Base-by-base conservation (phyloP, 2,329 filamentous ascomycete genomes). In the Gnomoniopsis sp. region DNA sequence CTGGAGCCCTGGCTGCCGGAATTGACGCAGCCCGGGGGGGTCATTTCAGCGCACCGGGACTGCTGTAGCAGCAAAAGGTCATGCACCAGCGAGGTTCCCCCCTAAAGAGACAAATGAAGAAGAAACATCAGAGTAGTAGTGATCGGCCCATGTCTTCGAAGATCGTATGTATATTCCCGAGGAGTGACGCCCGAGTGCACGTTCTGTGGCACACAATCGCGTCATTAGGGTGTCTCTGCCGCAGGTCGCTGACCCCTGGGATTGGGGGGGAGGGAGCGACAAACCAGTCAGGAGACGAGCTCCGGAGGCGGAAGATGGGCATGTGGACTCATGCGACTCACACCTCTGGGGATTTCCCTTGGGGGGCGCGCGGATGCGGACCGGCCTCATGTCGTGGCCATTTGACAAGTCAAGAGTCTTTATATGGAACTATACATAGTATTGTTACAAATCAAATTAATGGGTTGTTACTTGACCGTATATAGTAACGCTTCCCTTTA, bases 381-480 rank as follows among this genome's bases (percentile, higher is more conserved):
- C 50, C 58, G 53, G 38, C 55, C 49, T 53, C 46, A 38, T 48
- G 12, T 34, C 47, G 12, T 54, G 58, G 55, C 38, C 58, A 60
- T 55, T 58, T 58, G 58, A 60, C 58, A 60, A 36, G 61, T 71
- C 63, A 66, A 66, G 65, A 72, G 70, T 68, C 65, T 60, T 55
- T 72, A 66, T 71, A 71, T 65, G 66, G 68, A 58, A 73, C 66
- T 64, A 67, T 72, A 64, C 68, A 71, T 66, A 69, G 66, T 67
- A 70, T 72, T 62, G 68, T 72, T 62, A 61, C 66, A 62, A 69
- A 66, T 62, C 67, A 72, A 69, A 71, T 72, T 68, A 70, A 71
- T 63, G 58, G n/a, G n/a, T n/a, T n/a, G n/a, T n/a, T n/a, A n/a
- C n/a, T n/a, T n/a, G n/a, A n/a, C n/a, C n/a, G n/a, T n/a, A n/a